Percentiles rank a stretch among this genome's conserved stretches.
These are phyloP conservation scores for Trichoderma asperellum DNA, from an alignment of 2,329 filamentous ascomycete genomes.

Conservation along the genomic window DNA sequence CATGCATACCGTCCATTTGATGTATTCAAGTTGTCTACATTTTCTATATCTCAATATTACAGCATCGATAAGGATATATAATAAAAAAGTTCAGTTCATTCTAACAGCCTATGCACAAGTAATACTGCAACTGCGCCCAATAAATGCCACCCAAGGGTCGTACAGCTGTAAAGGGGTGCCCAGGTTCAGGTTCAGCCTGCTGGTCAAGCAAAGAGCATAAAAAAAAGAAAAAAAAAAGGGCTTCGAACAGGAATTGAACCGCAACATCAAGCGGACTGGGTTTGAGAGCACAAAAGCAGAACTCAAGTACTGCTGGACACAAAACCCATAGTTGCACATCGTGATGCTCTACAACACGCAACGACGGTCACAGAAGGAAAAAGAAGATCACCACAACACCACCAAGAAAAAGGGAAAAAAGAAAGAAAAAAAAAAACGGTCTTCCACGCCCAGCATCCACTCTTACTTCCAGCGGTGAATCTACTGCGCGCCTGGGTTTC, in stretches of 20 bases:
- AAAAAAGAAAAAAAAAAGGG: not conserved
- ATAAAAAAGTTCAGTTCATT: not conserved
- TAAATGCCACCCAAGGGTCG: not conserved
- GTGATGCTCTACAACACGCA: not conserved
- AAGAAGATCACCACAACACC: not conserved
- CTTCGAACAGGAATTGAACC: not conserved
- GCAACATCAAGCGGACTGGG: not conserved
- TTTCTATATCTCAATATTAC: not conserved
- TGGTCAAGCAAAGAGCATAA: not conserved
- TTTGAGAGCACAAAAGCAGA: not conserved
- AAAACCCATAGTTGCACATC: not conserved
- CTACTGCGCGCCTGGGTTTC: constrained; percentile 40
- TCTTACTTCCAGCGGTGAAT: constrained; percentile 33
- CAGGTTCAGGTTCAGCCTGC: not conserved
- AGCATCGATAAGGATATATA: not conserved
- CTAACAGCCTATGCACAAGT: not conserved
- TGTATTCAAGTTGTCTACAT: not conserved
- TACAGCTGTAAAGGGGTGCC: not conserved
- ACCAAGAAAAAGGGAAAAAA: not conserved
- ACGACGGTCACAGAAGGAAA: not conserved
- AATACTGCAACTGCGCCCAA: not conserved
- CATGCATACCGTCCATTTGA: not conserved
- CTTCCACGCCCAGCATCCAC: constrained; percentile 32
- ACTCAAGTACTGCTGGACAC: not conserved
- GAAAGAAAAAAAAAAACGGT: constrained; percentile 12